Base-by-base conservation (phyloP, 768 basidiomycete species). In the Mycena galericulata region DNA sequence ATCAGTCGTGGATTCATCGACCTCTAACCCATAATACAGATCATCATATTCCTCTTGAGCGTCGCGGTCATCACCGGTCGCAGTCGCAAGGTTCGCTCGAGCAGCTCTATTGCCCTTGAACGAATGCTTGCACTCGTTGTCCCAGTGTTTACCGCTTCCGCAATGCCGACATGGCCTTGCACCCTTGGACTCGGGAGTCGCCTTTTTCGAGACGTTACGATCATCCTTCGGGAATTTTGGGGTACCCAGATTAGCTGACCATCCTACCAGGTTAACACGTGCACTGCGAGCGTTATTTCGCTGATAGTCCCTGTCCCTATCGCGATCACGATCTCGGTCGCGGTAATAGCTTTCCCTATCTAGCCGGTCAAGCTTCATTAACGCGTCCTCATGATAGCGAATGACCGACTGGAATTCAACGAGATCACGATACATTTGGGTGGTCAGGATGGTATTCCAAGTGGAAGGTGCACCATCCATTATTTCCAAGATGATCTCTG, bases 81-180 rank as follows among this genome's bases (percentile, higher is more conserved):
- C 27, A 5, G 61, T 65, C 6, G 67, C 30, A 68, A 32, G 41
- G 41, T 79, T 76, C 17, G 54, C 73, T 46, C 76, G 71, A 1
- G 73, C 78, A 11, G 51, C 30, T 20, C n/a, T 30, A 36, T 79
- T 76, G 12, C 57, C 75, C 41, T 75, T 7, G 73, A 77, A n/a
- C 26, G 76, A 50, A 59, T 81, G 62, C 29, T 72, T 76, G 57
- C 80, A 79, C 12, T 80, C 76, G 7, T 65, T 36, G 43, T 81
- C 76, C 80, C 79, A 80, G 45, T 80, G 79, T 38, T 78, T 76
- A 1, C 45, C 67, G 53, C 77, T 78, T 4, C 40, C 38, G 20
- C 47, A 46, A 24, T 61, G 47, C 11, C 30, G 32, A 15, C 64
- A 38, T 10, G 29, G 29, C n/a, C 55, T 22, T 7, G 51, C 51